These are phyloP conservation scores for Helicocarpus griseus DNA, from an alignment of 2,329 filamentous ascomycete genomes.

Conservation along the genomic window DNA sequence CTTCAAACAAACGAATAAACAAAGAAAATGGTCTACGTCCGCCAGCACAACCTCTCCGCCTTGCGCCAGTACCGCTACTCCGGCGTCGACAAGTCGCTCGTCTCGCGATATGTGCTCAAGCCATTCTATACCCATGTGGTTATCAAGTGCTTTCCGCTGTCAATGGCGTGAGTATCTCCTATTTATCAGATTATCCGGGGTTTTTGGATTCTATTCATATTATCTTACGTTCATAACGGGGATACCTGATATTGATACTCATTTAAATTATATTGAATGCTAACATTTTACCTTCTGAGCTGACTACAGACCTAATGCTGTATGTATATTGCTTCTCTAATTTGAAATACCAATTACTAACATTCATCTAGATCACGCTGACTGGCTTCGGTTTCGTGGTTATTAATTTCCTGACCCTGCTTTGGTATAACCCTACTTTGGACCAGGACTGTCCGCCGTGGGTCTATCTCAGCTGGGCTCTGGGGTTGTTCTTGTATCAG, in stretches of 20 bases:
- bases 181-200: neutral
- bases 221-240: neutral
- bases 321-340: slow-evolving; percentile 11
- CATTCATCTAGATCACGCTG: slow-evolving; percentile 59
- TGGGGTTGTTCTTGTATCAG: slow-evolving; percentile 90
- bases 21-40: slow-evolving; percentile 80
- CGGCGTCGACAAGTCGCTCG: slow-evolving; percentile 76
- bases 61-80: slow-evolving; percentile 95
- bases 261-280: neutral
- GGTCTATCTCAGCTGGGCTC: slow-evolving; percentile 89
- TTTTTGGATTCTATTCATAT: neutral
- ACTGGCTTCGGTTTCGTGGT: slow-evolving; percentile 86
- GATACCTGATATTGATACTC: neutral
- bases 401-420: slow-evolving; percentile 76
- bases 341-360: neutral
- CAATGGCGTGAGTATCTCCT: slow-evolving; percentile 61
- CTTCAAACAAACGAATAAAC: too few species aligned
- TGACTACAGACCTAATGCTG: slow-evolving; percentile 45
- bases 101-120: slow-evolving; percentile 90
- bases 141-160: slow-evolving; percentile 89
- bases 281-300: neutral
- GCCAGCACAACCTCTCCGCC: slow-evolving; percentile 77
- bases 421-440: slow-evolving; percentile 93
- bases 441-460: slow-evolving; percentile 88
- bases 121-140: slow-evolving; percentile 94